phyloP scores from a whole-genome alignment of 768 basidiomycete genomes.

The Russula griseocarnosa region DNA sequence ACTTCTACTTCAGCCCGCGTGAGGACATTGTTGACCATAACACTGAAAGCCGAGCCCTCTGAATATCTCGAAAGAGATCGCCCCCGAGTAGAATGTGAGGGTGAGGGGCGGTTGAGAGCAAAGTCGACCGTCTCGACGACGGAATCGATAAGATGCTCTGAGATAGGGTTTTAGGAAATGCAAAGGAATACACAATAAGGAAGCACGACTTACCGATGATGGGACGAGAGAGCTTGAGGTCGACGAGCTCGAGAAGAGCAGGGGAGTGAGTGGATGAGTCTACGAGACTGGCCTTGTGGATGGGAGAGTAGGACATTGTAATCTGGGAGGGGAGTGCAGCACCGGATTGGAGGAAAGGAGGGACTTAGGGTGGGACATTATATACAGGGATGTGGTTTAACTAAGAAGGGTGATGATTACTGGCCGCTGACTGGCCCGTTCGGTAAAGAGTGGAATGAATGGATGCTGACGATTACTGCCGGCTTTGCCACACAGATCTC shows the following conservation, averaged over 20 bases:
- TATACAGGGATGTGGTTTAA: conserved; percentile 32
- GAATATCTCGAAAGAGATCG: conserved; percentile 46
- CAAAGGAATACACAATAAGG: not conserved
- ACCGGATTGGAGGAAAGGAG: conserved; percentile 10
- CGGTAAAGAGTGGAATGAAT: not conserved
- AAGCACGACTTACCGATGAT: conserved; percentile 58
- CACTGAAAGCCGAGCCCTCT: conserved; percentile 54
- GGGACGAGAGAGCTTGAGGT: conserved; percentile 55
- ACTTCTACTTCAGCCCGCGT: conserved; percentile 69
- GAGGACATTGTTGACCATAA: conserved; percentile 66
- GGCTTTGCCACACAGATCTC: conserved; percentile 3
- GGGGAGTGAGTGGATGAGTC: conserved; percentile 60
- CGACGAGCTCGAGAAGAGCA: conserved; percentile 63
- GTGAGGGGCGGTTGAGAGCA: conserved; percentile 64
- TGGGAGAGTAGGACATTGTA: conserved; percentile 33
- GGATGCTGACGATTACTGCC: not conserved
- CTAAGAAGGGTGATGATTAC: too few relatives aligned
- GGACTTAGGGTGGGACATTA: conserved; percentile 24
- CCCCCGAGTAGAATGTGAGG: conserved; percentile 52
- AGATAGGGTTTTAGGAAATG: conserved; percentile 13
- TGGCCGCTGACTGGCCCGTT: not conserved
- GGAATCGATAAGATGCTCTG: conserved; percentile 67
- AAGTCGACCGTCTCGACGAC: conserved; percentile 72
- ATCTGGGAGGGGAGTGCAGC: conserved; percentile 20
- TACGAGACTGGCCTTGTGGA: conserved; percentile 54